phyloP scores from a whole-genome alignment of 257 asterid species.

The Buddleja alternifolia region DNA sequence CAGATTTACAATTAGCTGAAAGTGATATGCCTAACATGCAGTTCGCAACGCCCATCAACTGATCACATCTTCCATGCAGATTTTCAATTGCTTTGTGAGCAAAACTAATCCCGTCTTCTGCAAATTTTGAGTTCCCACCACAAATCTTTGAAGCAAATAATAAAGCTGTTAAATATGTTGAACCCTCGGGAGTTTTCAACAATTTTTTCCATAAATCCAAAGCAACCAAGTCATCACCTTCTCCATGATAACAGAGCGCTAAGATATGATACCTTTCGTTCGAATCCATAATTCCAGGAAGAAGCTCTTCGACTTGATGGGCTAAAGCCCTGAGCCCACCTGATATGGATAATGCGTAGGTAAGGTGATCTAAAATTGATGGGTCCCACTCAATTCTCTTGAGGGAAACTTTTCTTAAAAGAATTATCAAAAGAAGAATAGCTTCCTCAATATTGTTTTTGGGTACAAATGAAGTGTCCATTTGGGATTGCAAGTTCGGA shows the following conservation, averaged over 20 bases:
- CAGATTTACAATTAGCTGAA: constrained; percentile 53
- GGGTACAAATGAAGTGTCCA: constrained; percentile 79
- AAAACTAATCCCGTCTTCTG: constrained; percentile 66
- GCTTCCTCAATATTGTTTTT: constrained; percentile 84
- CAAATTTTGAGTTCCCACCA: constrained; percentile 44
- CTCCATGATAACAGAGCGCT: constrained; percentile 84
- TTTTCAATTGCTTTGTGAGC: constrained; percentile 65
- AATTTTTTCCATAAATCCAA: constrained; percentile 66
- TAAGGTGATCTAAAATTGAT: constrained; percentile 76
- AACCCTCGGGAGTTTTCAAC: constrained; percentile 47
- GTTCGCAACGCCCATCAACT: constrained; percentile 59
- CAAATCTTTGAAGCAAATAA: constrained; percentile 73
- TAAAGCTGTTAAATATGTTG: constrained; percentile 50
- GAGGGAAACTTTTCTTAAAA: constrained; percentile 60
- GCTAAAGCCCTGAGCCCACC: constrained; percentile 77
- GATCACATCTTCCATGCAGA: constrained; percentile 56
- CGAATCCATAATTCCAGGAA: constrained; percentile 65
- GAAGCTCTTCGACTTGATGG: constrained; percentile 79
- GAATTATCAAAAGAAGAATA: constrained; percentile 76
- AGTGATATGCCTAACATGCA: constrained; percentile 71
- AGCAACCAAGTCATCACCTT: constrained; percentile 64
- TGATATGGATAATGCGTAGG: constrained; percentile 77
- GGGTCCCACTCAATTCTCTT: constrained; percentile 83
- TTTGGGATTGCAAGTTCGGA: constrained; percentile 75
- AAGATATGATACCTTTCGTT: constrained; percentile 60